Conservation (phyloP, 2,329 filamentous ascomycete genomes). For the Magnaporthiopsis incrustans region DNA sequence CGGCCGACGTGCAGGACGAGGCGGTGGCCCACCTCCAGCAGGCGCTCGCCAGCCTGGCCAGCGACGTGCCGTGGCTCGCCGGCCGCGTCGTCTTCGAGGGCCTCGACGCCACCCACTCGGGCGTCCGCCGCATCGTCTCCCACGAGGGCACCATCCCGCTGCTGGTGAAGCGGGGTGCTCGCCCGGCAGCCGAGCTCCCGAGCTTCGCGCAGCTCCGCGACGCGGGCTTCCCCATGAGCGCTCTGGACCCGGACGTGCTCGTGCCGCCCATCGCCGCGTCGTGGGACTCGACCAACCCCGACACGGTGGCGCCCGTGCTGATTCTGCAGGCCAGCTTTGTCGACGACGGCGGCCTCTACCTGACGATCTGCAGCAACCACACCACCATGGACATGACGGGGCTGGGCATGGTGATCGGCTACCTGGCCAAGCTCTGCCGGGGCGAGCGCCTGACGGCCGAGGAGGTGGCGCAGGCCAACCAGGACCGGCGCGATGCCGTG, state of each 20-base stretch:
- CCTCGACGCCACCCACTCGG: constrained; percentile 18
- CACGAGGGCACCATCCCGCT: constrained; percentile 24
- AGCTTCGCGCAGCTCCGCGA: constrained; percentile 26
- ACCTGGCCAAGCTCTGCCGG: constrained; percentile 40
- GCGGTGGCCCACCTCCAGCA: background rate
- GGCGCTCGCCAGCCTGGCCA: background rate
- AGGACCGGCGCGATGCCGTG: constrained; percentile 27
- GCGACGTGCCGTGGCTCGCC: constrained; percentile 34
- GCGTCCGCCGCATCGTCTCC: constrained; percentile 30
- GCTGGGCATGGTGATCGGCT: constrained; percentile 16
- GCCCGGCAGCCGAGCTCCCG: constrained; percentile 17
- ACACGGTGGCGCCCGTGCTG: constrained; percentile 29
- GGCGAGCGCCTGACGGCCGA: constrained; percentile 34
- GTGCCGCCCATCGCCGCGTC: constrained; percentile 14
- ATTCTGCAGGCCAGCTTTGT: constrained; percentile 19
- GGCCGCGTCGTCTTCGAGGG: constrained; percentile 32
- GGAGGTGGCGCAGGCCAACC: constrained; percentile 29
- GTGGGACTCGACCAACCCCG: constrained; percentile 29
- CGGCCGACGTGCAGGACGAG: background rate
- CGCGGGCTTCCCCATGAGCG: constrained; percentile 34
- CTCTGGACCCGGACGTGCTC: constrained; percentile 38
- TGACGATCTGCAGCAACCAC: constrained; percentile 16
- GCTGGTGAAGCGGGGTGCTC: constrained; percentile 30
- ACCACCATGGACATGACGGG: constrained; percentile 18
- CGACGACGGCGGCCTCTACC: constrained; percentile 12